These are phyloP conservation scores for Blastocystis sp. DNA, from an alignment of 352 stramenopile genomes.

Conservation along the genomic window DNA sequence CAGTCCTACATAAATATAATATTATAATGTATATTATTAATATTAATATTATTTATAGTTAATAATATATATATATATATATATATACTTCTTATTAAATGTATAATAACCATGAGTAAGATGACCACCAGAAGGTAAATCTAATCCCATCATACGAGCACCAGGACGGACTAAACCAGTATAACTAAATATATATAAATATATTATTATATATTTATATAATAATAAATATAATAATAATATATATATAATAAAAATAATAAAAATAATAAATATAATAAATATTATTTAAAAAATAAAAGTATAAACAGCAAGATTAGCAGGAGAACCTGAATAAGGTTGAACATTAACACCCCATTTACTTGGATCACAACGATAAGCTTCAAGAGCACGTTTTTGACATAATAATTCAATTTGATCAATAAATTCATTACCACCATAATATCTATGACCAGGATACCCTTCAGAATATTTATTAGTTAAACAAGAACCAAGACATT, in stretches of 20 bases:
- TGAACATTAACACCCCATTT: conserved; percentile 97
- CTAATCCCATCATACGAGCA: conserved; percentile 96
- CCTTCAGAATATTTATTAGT: conserved; percentile 99
- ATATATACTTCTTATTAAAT: conserved; percentile 82
- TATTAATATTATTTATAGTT: too few species aligned
- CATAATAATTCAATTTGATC: conserved; percentile 73
- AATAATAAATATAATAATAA: too few species aligned
- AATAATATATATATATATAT: too few species aligned
- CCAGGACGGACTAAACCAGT: conserved; percentile 81
- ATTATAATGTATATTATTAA: too few species aligned
- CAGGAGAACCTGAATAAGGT: conserved; percentile 70
- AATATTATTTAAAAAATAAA: too few species aligned
- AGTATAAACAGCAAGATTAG: conserved; percentile 98
- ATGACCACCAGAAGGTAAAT: conserved; percentile 88
- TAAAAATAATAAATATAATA: too few species aligned
- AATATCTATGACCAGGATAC: conserved; percentile 70
- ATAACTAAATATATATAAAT: too few species aligned
- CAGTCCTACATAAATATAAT: too few species aligned
- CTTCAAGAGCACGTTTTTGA: conserved; percentile 70
- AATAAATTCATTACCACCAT: conserved; percentile 90
- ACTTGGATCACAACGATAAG: conserved; percentile 67
- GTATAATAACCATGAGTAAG: conserved; percentile 94
- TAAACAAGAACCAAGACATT: conserved; percentile 85
- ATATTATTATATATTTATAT: too few species aligned
- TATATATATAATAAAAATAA: too few species aligned